Evolutionary conservation across 108 stramenopile species (phyloP), one percentile per base, ranked within the genome.

Genomic region (Nannochloropsis salina): DNA sequence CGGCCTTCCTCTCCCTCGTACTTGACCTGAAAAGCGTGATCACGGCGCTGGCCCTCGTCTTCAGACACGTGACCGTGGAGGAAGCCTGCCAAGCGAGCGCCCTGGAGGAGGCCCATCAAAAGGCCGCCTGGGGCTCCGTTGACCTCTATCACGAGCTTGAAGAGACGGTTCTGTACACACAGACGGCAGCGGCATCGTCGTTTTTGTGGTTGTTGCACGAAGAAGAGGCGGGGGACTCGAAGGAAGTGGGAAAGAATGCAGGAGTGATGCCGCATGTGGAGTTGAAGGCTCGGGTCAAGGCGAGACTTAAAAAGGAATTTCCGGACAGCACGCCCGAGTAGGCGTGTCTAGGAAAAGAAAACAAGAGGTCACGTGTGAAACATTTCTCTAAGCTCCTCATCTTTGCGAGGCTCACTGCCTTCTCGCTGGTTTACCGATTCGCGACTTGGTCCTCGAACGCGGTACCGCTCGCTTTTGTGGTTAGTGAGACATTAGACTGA

Each of bases 1-100:
- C 61, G n/a, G 61, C 61, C 4, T 74, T 74, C 61, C 61, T 74
- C 61, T 74, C 61, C n/a, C 61, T 74, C n/a, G 61, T 74, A n/a
- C 61, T 74, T 6, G 61, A 74, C n/a, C 61, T 74, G 20, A 74
- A 74, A n/a, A 74, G 61, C n/a, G 61, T 74, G 61, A 74, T 74
- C 61, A 74, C 61, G 15, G 61, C 61, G 6, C n/a, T 74, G 61
- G 61, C 61, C n/a, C 20, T 74, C 20, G 61, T 74, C 20, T 74
- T 74, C 6, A 74, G 61, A n/a, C 61, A 74, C 6, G 61, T 74
- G 61, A 74, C 61, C 20, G n/a, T 74, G 15, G 61, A 74, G 61
- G 61, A 74, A n/a, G 61, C 61, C 6, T 74, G 61, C n/a, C 61
- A 74, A n/a, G 61, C 61, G 4, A 74, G 61, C n/a, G 61, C 61